Evolutionary conservation across 208 protist species (phyloP), one percentile per base, ranked within the genome.

Genomic region (Wallacemonas rigidus): DNA sequence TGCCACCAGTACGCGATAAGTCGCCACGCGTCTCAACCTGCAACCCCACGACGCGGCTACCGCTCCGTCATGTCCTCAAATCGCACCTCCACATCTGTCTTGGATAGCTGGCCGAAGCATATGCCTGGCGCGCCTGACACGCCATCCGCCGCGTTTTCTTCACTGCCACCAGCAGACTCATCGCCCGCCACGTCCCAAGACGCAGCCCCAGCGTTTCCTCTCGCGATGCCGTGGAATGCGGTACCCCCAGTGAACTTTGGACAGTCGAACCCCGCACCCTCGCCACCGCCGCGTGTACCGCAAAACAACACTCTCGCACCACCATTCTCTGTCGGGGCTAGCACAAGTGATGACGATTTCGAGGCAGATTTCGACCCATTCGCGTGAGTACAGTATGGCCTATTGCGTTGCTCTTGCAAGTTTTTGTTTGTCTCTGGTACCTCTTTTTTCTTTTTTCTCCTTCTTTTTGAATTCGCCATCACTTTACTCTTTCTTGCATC

Each of bases 361-460:
- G 67, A 82, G 48, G 67, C 85, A 35, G 85, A 70, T 1, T 90
- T 90, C 47, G 74, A 90, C 35, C 85, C 85, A 8, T 90, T 90
- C 76, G 74, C 76, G 7, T 86, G 73, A 36, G 38, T 9, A 38
- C 9, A 50, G n/a, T 35, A 67, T 35, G 60, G 7, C 2, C 48
- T 17, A 8, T 54, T 54, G 54, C 55, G 35, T 69, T 67, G 40
- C 72, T 6, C 54, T 67, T 80, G 26, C 26, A 26, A 26, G 26
- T 54, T 69, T 58, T 75, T 71, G 12, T 26, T 71, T 65, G 2
- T 69, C 43, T 50, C 2, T 69, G 36, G 36, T 8, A 36, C 50
- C 35, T 53, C 36, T 14, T 45, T 11, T 75, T 65, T 14, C 48
- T 67, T 57, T 67, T 67, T 65, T 58, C 14, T 72, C 58, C 2